A percentile compares a stretch with the other conserved stretches of the same genome.
These are phyloP conservation scores for Penicillium sp. DNA, from an alignment of 2,329 filamentous ascomycete genomes.

Conservation along the genomic window DNA sequence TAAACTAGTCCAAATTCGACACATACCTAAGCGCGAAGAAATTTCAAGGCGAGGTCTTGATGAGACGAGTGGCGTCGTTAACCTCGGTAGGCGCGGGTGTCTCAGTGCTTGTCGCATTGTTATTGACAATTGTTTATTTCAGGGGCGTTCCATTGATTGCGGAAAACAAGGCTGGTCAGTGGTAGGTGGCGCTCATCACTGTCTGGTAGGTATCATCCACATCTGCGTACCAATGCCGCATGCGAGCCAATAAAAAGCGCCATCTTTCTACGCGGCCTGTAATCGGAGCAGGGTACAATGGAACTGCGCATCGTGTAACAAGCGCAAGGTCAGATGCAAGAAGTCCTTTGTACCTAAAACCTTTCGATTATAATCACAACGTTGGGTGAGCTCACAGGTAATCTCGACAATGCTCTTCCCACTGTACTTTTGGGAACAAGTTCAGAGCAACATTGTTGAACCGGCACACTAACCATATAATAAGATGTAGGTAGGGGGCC, in stretches of 20 bases:
- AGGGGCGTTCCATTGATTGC: no score
- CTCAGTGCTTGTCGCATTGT: neutral
- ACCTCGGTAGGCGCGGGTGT: neutral
- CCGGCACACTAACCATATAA: conserved; percentile 38
- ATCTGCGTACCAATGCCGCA: no score
- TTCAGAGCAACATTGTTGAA: conserved; percentile 43
- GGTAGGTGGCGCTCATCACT: conserved; percentile 8
- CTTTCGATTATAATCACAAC: conserved; percentile 65
- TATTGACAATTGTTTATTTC: neutral
- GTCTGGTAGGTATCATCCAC: conserved; percentile 4
- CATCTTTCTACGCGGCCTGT: no score
- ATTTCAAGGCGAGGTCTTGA: neutral
- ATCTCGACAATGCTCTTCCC: conserved; percentile 61
- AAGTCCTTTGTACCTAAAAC: conserved; percentile 69
- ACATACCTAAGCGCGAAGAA: no score
- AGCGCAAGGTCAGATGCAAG: conserved; percentile 61
- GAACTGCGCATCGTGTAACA: conserved; percentile 54
- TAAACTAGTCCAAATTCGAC: no score
- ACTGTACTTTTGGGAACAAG: conserved; percentile 49
- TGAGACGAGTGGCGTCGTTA: neutral
- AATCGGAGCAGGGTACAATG: conserved; percentile 59
- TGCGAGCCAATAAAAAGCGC: conserved; percentile 7
- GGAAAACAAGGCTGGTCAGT: no score
- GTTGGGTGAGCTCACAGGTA: conserved; percentile 57
- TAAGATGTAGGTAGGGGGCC: no score